Evolutionary conservation across 2,329 filamentous ascomycete genomes (phyloP), one percentile per base, ranked within the genome.

Genomic region (Colletotrichum filicis): DNA sequence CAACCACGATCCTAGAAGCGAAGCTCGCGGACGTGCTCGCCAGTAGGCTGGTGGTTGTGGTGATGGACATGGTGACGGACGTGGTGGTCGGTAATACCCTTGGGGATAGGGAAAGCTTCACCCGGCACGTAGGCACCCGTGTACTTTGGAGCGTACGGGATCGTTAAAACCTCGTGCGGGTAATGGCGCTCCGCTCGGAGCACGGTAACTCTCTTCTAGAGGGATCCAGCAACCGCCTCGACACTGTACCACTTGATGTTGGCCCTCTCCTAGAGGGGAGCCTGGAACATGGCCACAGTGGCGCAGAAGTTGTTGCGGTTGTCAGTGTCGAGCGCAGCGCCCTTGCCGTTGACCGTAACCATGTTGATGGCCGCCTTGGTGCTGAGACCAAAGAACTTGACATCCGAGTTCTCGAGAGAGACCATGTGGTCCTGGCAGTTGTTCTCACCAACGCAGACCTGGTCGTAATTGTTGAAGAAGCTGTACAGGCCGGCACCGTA

Each of bases 391-490:
- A 89, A 94, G 49, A 95, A 81, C 76, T 90, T 85, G 52, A 94
- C 86, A 24, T 82, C 80, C 64, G 86, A 91, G 79, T 89, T 88
- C 81, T 95, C 91, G 46, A 96, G 85, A 76, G 90, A 91, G 59
- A 95, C 87, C 84, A 97, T 95, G 83, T 95, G 92, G 71, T 92
- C 87, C 83, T 96, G 94, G 85, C 94, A 97, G 76, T 88, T 90
- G 80, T 93, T 88, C 11, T 87, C 87, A 49, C 83, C 81, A 19
- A 95, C 87, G 78, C 94, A 97, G 22, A 87, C 86, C 82, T 95
- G 92, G 49, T 83, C 85, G 83, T 96, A 96, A 86, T 95, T 94
- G 81, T 96, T 90, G 79, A 95, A 96, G 89, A 96, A 96, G 76
- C 89, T 92, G 87, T 96, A 96, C 72, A 95, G 84, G 30, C 94